Evolutionary conservation across 2,329 filamentous ascomycete genomes (phyloP).

Genomic region (Aaosphaeria pasadenensis): DNA sequence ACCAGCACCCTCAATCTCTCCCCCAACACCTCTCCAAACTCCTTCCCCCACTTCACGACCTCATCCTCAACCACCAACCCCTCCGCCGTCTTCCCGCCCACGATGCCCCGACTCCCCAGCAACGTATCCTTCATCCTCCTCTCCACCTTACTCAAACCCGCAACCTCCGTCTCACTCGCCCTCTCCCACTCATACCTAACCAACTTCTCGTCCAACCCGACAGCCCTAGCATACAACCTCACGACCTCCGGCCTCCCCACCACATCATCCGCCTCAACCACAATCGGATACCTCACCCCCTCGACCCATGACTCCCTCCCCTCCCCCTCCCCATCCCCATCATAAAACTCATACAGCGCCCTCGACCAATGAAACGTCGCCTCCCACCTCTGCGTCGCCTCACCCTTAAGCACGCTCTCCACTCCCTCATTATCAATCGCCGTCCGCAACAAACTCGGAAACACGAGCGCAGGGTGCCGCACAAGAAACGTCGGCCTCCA

Average conservation of each 20-base stretch:
- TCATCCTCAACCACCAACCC: constrained; percentile 5
- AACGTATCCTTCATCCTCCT: constrained; percentile 19
- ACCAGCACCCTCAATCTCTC: constrained; percentile 9
- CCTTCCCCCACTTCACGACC: constrained; percentile 11
- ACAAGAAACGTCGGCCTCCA: constrained; percentile 16
- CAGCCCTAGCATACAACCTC: constrained; percentile 10
- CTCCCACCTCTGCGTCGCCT: constrained; percentile 11
- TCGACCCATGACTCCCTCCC: background rate
- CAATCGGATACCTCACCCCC: constrained; percentile 7
- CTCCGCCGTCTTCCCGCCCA: constrained; percentile 7
- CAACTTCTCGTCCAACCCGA: constrained; percentile 8
- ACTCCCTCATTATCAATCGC: constrained; percentile 11
- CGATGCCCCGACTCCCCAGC: constrained; percentile 11
- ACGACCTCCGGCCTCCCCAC: constrained; percentile 4
- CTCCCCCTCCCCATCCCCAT: background rate
- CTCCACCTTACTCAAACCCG: constrained; percentile 2
- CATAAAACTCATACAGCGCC: constrained; percentile 11
- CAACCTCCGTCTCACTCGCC: constrained; percentile 5
- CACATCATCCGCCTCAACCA: constrained; percentile 18
- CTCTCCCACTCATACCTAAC: constrained; percentile 12
- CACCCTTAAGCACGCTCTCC: background rate
- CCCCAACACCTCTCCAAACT: constrained; percentile 16
- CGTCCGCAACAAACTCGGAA: constrained; percentile 15
- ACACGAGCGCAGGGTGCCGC: constrained; percentile 15
- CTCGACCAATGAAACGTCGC: constrained; percentile 14